phyloP scores from a whole-genome alignment of 2,329 filamentous ascomycete species.

The Penicillium fuscoglaucum region DNA sequence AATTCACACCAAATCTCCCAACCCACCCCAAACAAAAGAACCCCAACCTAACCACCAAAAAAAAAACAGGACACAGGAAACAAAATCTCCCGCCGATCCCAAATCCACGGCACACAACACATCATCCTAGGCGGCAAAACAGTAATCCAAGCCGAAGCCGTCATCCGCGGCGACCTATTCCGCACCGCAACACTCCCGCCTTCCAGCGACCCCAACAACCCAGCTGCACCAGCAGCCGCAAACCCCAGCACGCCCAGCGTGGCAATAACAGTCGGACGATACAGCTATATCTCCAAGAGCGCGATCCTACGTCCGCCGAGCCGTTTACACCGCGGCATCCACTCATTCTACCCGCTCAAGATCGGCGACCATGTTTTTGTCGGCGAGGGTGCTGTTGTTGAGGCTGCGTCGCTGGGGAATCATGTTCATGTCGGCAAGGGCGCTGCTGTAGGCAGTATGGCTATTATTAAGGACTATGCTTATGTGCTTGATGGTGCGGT shows the following conservation, averaged over 20 bases:
- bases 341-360: conserved; percentile 74
- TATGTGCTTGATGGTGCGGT: conserved; percentile 82
- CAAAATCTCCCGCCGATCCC: conserved; percentile 90
- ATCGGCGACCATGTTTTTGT: conserved; percentile 95
- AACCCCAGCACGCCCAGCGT: conserved; percentile 37
- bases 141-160: conserved; percentile 91
- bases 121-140: conserved; percentile 97
- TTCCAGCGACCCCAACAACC: conserved; percentile 34
- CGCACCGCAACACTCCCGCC: conserved; percentile 44
- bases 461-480: conserved; percentile 91
- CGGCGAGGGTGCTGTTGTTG: conserved; percentile 71
- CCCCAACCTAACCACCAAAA: conserved; percentile 1
- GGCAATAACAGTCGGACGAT: conserved; percentile 82
- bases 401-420: conserved; percentile 78
- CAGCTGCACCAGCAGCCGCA: conserved; percentile 34
- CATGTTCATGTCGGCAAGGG: conserved; percentile 82
- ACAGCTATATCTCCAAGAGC: conserved; percentile 81
- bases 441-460: conserved; percentile 79
- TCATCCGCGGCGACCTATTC: conserved; percentile 86
- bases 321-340: conserved; percentile 70
- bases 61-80: conserved; percentile 82
- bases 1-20: not conserved
- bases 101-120: conserved; percentile 92
- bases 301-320: conserved; percentile 80
- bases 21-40: conserved; percentile 4